Conservation (phyloP, 1,284 basidiomycete genomes). For the Boletus smithii region DNA sequence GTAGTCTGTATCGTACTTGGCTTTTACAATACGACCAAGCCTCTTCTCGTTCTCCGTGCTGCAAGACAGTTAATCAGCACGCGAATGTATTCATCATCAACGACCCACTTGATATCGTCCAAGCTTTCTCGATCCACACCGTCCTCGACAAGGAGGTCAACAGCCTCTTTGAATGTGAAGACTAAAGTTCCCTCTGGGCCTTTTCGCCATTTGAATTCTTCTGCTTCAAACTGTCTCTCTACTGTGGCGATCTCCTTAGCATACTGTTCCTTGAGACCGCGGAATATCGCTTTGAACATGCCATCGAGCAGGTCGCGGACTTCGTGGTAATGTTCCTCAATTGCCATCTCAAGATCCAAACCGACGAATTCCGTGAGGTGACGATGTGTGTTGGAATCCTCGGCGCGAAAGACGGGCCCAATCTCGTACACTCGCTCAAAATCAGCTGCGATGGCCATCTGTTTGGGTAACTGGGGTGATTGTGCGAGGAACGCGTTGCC, state of each 20-base stretch:
- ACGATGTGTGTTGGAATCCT: conserved; percentile 95
- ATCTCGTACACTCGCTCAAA: conserved; percentile 99
- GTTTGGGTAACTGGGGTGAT: conserved; percentile 95
- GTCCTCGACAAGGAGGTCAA: conserved; percentile 81
- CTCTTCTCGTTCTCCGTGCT: conserved; percentile 93
- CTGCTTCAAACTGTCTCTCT: conserved; percentile 84
- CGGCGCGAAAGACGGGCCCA: conserved; percentile 95
- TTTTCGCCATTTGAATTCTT: conserved; percentile 83
- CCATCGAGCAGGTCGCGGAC: conserved; percentile 85
- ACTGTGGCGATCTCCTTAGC: conserved; percentile 79
- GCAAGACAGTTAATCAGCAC: conserved; percentile 10
- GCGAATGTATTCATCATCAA: conserved; percentile 2
- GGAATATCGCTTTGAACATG: conserved; percentile 83
- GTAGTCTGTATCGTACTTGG: conserved; percentile 95
- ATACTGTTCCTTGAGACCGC: conserved; percentile 74
- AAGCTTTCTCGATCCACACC: conserved; percentile 72
- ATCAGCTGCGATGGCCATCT: conserved; percentile 99
- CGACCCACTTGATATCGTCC: conserved; percentile 83
- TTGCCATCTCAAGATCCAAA: conserved; percentile 98
- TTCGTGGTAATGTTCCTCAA: conserved; percentile 98
- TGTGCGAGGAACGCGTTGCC: conserved; percentile 93
- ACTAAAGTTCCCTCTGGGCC: conserved; percentile 65
- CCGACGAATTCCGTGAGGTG: conserved; percentile 99
- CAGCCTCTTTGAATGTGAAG: conserved; percentile 84
- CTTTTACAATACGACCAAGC: conserved; percentile 84